Percentiles rank a stretch among this genome's conserved stretches.
Conservation (phyloP, 192 early-diverging fungal species). For the Podila minutissima region DNA sequence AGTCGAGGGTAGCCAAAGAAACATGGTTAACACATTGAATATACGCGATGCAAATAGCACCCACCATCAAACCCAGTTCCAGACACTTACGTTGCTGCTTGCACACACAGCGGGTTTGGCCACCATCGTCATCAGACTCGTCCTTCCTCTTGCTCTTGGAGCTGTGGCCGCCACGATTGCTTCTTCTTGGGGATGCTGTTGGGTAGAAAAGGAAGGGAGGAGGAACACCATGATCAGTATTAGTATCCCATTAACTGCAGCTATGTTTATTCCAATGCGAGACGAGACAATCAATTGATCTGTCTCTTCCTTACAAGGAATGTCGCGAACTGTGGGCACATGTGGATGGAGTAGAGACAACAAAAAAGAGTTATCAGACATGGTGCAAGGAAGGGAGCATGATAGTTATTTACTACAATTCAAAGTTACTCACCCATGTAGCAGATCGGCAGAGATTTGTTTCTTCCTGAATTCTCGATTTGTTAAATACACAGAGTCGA, state of each 20-base stretch:
- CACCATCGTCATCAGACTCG: conserved; percentile 57
- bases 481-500: no score
- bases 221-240: background rate
- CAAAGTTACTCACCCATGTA: background rate
- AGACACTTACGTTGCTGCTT: conserved; percentile 57
- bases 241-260: no score
- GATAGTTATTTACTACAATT: background rate
- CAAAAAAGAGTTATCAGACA: background rate
- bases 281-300: no score
- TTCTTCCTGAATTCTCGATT: no score
- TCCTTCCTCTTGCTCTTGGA: conserved; percentile 44
- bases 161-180: conserved; percentile 34
- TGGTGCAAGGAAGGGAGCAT: background rate
- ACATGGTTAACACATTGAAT: background rate
- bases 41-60: no score
- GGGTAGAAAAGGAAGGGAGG: background rate
- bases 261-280: no score
- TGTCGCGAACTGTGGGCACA: background rate
- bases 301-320: background rate
- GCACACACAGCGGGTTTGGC: conserved; percentile 62
- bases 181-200: conserved; percentile 39
- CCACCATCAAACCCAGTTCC: background rate
- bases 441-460: background rate
- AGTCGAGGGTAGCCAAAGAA: background rate
- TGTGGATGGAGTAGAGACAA: background rate